Evolutionary conservation across 2,329 filamentous ascomycete genomes (phyloP), one percentile per base, ranked within the genome.

Genomic region (Leptographium procerum): DNA sequence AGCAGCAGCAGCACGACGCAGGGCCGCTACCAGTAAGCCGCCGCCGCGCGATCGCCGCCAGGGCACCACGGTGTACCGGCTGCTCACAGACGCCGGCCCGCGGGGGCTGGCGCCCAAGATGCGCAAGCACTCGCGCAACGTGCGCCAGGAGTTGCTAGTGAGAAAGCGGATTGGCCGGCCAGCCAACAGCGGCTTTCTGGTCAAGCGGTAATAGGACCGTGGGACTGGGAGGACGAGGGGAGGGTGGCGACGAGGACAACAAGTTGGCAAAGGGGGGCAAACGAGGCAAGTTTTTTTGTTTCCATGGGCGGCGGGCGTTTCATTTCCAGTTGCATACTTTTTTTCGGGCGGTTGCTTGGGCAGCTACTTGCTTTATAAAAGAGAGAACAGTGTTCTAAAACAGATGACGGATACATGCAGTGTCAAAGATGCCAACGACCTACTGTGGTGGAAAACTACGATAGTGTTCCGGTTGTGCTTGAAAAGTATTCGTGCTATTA

Each of bases 1-100:
- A 19, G 52, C n/a, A 4, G 19, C 33, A 13, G n/a, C 52, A 66
- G 8, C 69, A 73, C 3, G 72, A 76, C 65, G 69, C 67, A 58
- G 66, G 19, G 19, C 14, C 64, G 31, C 61, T 19, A 14, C 52
- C 33, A 3, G 14, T 52, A 14, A 33, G 29, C 53, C 69, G 58
- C 69, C 68, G 16, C 74, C 75, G 10, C 69, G 68, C 51, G 81
- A 84, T 64, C 70, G 75, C 64, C 69, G 71, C 55, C 68, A 81
- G n/a, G 80, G 80, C 2, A 70, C 73, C 14, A 83, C 81, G 2
- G 74, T 79, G 56, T 84, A 80, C 65, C 71, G 81, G 24, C 76
- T 77, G 31, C 62, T 82, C 61, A 69, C 70, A 7, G 71, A 71
- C 57, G 71, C 72, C 64, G 68, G 66, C n/a, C 77, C 81, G 58